Evolutionary conservation across 1,284 basidiomycete species (phyloP).

Genomic region (Thecaphora thlaspeos): DNA sequence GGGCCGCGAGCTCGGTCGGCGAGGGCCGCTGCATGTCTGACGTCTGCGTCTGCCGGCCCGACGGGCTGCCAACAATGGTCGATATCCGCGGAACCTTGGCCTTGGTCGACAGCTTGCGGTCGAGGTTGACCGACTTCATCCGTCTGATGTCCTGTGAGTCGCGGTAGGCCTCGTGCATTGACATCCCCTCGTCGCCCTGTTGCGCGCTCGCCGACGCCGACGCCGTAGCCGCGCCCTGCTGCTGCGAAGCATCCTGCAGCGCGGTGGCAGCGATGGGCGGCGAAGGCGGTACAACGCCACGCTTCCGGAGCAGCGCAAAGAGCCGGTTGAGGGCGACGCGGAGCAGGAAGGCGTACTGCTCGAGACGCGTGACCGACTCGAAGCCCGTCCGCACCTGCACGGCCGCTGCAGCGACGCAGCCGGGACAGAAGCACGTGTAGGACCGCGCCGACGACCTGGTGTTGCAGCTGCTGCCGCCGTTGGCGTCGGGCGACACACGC

Average conservation of each 20-base stretch:
- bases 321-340: conserved; percentile 91
- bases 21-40: conserved; percentile 31
- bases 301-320: conserved; percentile 84
- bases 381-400: conserved; percentile 65
- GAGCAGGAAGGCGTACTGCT: conserved; percentile 95
- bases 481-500: conserved; percentile 1
- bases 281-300: conserved; percentile 80
- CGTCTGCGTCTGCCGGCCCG: conserved; percentile 60
- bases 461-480: conserved; percentile 6
- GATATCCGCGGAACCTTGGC: conserved; percentile 88
- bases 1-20: conserved; percentile 25
- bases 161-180: conserved; percentile 66
- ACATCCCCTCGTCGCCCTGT: conserved; percentile 21
- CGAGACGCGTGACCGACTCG: conserved; percentile 84
- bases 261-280: conserved; percentile 58
- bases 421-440: conserved; percentile 66
- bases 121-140: conserved; percentile 79
- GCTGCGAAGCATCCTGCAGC: not conserved
- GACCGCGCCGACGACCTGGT: conserved; percentile 11
- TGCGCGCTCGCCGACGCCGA: conserved; percentile 10
- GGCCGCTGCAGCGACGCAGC: conserved; percentile 64
- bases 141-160: conserved; percentile 87
- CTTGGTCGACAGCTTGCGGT: conserved; percentile 90
- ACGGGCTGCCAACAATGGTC: conserved; percentile 92
- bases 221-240: not conserved